These are phyloP conservation scores for Tylopilus sp. DNA, from an alignment of 1,284 basidiomycete species.

Conservation along the genomic window DNA sequence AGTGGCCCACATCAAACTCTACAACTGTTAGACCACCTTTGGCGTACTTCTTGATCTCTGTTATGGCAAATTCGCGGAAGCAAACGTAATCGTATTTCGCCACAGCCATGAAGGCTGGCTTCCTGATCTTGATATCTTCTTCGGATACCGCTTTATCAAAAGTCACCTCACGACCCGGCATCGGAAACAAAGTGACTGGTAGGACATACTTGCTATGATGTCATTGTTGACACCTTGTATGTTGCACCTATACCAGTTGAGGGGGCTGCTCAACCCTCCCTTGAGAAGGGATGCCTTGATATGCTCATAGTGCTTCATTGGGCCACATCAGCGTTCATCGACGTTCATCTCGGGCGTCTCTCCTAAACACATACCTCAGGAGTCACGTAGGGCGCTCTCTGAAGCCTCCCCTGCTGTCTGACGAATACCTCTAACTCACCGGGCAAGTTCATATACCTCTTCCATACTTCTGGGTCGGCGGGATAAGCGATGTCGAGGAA, in stretches of 20 bases:
- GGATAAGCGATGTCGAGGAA: constrained; percentile 33
- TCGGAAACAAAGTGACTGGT: background rate
- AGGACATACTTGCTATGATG: constrained; percentile 21
- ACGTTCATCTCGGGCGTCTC: background rate
- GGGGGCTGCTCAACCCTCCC: constrained; percentile 30
- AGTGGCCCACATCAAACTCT: constrained; percentile 33
- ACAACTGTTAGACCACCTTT: constrained; percentile 24
- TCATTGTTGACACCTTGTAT: constrained; percentile 25
- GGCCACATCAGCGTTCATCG: constrained; percentile 7
- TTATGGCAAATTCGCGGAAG: constrained; percentile 17
- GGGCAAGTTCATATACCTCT: constrained; percentile 31
- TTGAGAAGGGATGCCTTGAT: constrained; percentile 20
- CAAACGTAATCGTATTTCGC: constrained; percentile 32
- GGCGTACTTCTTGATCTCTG: constrained; percentile 29
- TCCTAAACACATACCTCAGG: constrained; percentile 24
- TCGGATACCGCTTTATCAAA: constrained; percentile 21
- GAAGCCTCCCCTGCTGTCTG: constrained; percentile 18
- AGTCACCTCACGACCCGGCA: background rate
- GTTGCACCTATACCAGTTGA: constrained; percentile 30
- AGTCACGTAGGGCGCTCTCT: constrained; percentile 32
- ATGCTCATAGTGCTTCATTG: constrained; percentile 27
- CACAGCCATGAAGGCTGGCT: constrained; percentile 30
- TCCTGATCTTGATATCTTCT: constrained; percentile 24
- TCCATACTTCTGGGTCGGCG: constrained; percentile 33
- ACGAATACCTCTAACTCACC: constrained; percentile 34